Base-by-base conservation (phyloP, 2,329 filamentous ascomycete species). In the Talaromyces sp. region DNA sequence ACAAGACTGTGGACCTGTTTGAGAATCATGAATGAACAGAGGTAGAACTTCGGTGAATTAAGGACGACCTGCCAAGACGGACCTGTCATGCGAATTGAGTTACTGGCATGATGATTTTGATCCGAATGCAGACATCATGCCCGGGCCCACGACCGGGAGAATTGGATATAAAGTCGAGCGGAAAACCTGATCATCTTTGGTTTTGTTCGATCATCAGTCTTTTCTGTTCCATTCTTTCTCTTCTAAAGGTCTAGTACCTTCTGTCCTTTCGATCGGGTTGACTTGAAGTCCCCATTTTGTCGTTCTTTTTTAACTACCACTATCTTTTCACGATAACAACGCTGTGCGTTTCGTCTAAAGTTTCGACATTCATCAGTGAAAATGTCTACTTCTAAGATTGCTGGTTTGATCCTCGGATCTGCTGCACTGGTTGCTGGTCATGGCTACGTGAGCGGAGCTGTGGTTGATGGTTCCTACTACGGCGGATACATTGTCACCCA, bases 401-500 rank as follows among this genome's bases (percentile, higher is more conserved):
- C 66, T 58, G 66, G 61, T 60, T 39, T 69, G 35, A 46, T 70
- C 49, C 65, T 75, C 52, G 64, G 65, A 43, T 69, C 72, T 37
- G 62, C 70, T 54, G 65, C 70, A 42, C 59, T 70, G 53, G 72
- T 71, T 43, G 65, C 69, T 50, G 74, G 70, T 43, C 74, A 76
- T 57, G 74, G 74, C 43, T 71, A 65, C 45, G 71, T 76, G 17
- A 56, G 60, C 8, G 69, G 67, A 51, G 69, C 70, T 43, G 61
- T 73, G 35, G 65, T 70, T 47, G 71, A 70, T 43, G 70, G 69
- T 35, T 56, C 57, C 29, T 72, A 67, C 60, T 70, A 75, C 51
- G 61, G 62, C 22, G 77, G 78, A 37, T 80, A 75, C 64, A 62
- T 76, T 41, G 65, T 73, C 36, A 60, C 55, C 53, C 48, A 57